Percentiles rank a stretch among this genome's conserved stretches.
These are phyloP conservation scores for Myrica gale DNA, from an alignment of 306 rosid species.

Conservation along the genomic window DNA sequence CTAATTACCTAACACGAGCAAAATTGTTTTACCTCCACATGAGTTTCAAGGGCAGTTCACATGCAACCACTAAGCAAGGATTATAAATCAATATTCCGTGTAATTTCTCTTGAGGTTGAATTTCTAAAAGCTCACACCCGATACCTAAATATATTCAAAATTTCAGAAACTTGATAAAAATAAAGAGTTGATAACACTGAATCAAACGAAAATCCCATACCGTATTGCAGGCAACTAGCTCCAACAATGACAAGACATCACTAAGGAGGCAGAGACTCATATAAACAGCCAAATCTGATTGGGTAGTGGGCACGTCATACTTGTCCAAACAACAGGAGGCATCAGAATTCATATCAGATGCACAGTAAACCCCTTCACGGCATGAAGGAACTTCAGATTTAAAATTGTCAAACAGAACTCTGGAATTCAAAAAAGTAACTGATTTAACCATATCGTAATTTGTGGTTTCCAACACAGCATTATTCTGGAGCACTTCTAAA, in stretches of 20 bases:
- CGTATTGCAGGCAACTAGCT: conserved; percentile 65
- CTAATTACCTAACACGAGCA: neutral
- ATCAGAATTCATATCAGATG: conserved; percentile 27
- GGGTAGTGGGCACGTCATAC: conserved; percentile 31
- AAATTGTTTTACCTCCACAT: neutral
- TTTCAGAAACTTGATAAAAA: neutral
- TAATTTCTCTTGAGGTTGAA: no score
- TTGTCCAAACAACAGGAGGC: conserved; percentile 42
- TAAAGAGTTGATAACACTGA: conserved; percentile 14
- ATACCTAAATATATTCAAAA: neutral
- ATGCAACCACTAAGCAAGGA: neutral
- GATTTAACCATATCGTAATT: conserved; percentile 21
- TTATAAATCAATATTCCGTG: no score
- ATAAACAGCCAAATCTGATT: conserved; percentile 24
- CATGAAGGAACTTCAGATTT: conserved; percentile 21
- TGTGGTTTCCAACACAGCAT: conserved; percentile 18
- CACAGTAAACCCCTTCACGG: conserved; percentile 25
- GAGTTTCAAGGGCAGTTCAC: neutral
- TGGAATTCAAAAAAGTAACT: conserved; percentile 28
- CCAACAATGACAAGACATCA: conserved; percentile 73
- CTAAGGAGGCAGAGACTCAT: conserved; percentile 38
- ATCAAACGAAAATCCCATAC: conserved; percentile 44
- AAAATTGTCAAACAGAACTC: conserved; percentile 27
- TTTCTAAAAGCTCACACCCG: neutral
- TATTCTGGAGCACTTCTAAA: conserved; percentile 43